Evolutionary conservation across 345 rosid genomes (phyloP).

Genomic region (Pistacia integerrima): DNA sequence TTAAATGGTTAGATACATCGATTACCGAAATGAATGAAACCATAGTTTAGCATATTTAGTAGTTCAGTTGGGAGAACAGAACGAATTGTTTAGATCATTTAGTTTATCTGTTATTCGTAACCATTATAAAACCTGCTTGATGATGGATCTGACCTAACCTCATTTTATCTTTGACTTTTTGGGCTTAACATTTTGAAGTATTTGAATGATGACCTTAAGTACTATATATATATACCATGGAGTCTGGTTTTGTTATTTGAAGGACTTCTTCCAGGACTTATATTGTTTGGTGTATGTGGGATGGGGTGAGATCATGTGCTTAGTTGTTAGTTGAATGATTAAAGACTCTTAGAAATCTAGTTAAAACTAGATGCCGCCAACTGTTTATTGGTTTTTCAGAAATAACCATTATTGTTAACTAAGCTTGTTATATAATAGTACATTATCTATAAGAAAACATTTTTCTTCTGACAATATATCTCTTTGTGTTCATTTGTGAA

Average conservation of each 20-base stretch:
- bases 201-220: neutral
- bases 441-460: neutral
- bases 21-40: too few species aligned
- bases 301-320: neutral
- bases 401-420: neutral
- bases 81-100: too few species aligned
- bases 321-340: neutral
- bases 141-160: neutral
- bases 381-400: neutral
- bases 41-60: too few species aligned
- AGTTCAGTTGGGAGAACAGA: too few species aligned
- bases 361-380: neutral
- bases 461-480: neutral
- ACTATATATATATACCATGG: too few species aligned
- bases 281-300: neutral
- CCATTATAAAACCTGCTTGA: neutral
- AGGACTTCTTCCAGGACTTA: neutral
- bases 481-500: neutral
- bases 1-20: too few species aligned
- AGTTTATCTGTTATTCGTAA: neutral
- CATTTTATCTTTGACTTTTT: neutral
- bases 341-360: slow-evolving; percentile 2
- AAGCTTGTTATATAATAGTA: neutral
- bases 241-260: neutral
- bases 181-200: neutral